Conservation (phyloP, 2,329 filamentous ascomycete species). For the Aspergillus quadricinctus region DNA sequence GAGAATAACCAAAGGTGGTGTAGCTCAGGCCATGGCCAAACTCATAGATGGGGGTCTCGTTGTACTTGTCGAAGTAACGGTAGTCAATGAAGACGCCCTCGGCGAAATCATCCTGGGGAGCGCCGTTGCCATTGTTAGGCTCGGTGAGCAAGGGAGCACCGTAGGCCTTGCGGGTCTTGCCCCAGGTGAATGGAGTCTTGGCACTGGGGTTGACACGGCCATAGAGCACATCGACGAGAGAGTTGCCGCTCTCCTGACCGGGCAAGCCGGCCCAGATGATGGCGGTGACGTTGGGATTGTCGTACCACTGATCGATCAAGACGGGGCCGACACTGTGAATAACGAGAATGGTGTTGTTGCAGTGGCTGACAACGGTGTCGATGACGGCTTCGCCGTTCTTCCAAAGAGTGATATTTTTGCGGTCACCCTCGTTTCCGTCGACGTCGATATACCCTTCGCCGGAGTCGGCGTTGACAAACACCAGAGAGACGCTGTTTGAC, state of each 20-base stretch:
- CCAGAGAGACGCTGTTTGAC: constrained; percentile 52
- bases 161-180: constrained; percentile 49
- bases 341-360: constrained; percentile 87
- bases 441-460: constrained; percentile 84
- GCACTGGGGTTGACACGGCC: constrained; percentile 60
- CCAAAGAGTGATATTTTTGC: constrained; percentile 91
- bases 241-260: constrained; percentile 71
- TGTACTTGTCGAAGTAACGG: constrained; percentile 50
- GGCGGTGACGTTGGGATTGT: constrained; percentile 65
- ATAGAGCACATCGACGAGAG: constrained; percentile 69
- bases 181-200: constrained; percentile 61
- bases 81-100: constrained; percentile 60
- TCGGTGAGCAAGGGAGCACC: constrained; percentile 54
- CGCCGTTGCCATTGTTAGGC: constrained; percentile 53
- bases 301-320: constrained; percentile 60
- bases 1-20: constrained; percentile 59
- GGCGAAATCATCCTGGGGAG: constrained; percentile 57
- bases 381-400: constrained; percentile 74
- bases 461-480: constrained; percentile 83
- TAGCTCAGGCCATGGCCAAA: constrained; percentile 61
- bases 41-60: constrained; percentile 56
- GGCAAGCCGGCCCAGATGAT: constrained; percentile 73
- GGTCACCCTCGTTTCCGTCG: constrained; percentile 80
- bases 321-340: constrained; percentile 83
- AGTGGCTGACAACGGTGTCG: constrained; percentile 69